Evolutionary conservation across 1,284 basidiomycete species (phyloP).

Genomic region (Cutaneotrichosporon spelunceum): DNA sequence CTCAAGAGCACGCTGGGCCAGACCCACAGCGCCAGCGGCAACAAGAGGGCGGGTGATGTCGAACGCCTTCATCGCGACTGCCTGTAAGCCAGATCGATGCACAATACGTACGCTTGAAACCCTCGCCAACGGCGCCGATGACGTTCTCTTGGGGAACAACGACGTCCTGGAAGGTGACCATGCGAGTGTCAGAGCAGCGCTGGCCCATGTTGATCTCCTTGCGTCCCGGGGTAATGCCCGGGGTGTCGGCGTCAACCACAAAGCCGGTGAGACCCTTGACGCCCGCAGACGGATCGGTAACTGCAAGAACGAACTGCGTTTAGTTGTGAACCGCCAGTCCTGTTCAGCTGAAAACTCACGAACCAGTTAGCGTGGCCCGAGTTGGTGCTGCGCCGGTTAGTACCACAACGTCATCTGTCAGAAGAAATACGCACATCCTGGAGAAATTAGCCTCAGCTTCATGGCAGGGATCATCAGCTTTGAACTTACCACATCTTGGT

Average conservation of each 20-base stretch:
- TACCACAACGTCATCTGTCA: background rate
- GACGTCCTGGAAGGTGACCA: conserved; percentile 59
- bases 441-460: conserved; percentile 16
- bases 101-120: conserved; percentile 53
- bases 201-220: conserved; percentile 62
- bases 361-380: conserved; percentile 56
- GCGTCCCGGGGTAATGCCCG: conserved; percentile 55
- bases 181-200: conserved; percentile 58
- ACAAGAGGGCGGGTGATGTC: conserved; percentile 57
- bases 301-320: conserved; percentile 56
- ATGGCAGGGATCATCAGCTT: conserved; percentile 10
- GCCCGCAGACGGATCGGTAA: conserved; percentile 54
- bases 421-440: conserved; percentile 39
- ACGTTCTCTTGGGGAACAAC: conserved; percentile 56
- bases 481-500: conserved; percentile 56
- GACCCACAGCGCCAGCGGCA: conserved; percentile 56
- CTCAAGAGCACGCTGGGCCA: conserved; percentile 56
- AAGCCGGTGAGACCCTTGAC: conserved; percentile 58
- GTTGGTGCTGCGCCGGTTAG: conserved; percentile 51
- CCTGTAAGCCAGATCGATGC: background rate
- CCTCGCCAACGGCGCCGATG: conserved; percentile 56
- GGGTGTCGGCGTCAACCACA: conserved; percentile 56
- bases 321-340: background rate
- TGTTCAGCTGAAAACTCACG: conserved; percentile 26
- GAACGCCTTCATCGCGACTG: conserved; percentile 56